These are phyloP conservation scores for Hydnomerulius pinastri DNA, from an alignment of 768 basidiomycete genomes.

Conservation along the genomic window DNA sequence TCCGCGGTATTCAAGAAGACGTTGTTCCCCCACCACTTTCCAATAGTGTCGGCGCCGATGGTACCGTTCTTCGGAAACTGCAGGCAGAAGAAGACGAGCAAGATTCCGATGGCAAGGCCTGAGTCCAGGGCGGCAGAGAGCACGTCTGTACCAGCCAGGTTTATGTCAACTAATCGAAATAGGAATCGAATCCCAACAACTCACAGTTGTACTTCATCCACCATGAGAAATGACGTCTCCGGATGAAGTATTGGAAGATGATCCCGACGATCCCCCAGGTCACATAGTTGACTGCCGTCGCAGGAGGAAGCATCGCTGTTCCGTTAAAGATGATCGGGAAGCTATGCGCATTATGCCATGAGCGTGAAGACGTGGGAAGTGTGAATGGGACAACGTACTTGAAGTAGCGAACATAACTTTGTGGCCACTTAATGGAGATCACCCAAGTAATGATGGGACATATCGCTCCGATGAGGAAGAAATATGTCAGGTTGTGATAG, in stretches of 20 bases:
- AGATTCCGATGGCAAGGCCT: conserved; percentile 60
- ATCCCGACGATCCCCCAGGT: conserved; percentile 69
- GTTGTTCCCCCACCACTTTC: conserved; percentile 72
- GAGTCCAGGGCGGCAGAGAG: conserved; percentile 73
- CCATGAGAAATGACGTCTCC: conserved; percentile 66
- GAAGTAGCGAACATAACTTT: conserved; percentile 61
- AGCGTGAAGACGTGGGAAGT: not conserved
- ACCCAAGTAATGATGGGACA: conserved; percentile 60
- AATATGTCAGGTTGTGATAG: conserved; percentile 64
- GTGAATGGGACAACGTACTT: conserved; percentile 45
- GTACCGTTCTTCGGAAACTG: conserved; percentile 63
- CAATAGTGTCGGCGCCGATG: conserved; percentile 56
- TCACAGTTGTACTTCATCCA: conserved; percentile 57
- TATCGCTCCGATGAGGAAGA: conserved; percentile 77
- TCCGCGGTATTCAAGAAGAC: conserved; percentile 35
- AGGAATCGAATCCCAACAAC: conserved; percentile 14
- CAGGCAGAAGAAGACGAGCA: conserved; percentile 61
- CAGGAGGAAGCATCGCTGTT: conserved; percentile 65
- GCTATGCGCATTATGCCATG: conserved; percentile 29
- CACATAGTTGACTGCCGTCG: conserved; percentile 64
- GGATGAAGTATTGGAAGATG: conserved; percentile 64
- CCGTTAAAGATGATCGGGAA: conserved; percentile 58
- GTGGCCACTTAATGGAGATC: conserved; percentile 60
- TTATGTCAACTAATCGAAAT: not conserved
- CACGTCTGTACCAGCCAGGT: conserved; percentile 41